Base-by-base conservation (phyloP, 148 eudicot genomes). In the Spergularia marina region DNA sequence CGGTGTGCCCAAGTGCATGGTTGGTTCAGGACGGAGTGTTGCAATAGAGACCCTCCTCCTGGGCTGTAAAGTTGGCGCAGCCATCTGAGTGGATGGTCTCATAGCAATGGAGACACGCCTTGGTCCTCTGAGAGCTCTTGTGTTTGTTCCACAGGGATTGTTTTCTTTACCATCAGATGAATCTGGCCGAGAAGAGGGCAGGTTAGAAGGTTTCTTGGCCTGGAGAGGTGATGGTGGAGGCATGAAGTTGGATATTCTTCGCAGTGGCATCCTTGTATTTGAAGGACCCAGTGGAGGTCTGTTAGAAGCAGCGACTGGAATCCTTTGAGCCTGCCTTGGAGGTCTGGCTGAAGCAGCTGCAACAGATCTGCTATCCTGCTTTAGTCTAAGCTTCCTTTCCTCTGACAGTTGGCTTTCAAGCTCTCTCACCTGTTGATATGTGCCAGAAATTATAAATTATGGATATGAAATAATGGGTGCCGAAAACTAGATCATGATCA, bases 321-420 rank as follows among this genome's bases (percentile, higher is more conserved):
- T 73, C 58, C 81, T 90, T 72, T 79, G 87, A 54, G 81, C 68
- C 68, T 85, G 89, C 76, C 72, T 85, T 78, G 96, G 76, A 56
- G 84, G 82, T 60, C 83, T 88, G 66, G 88, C 56, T 73, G 89
- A 79, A 83, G 77, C 84, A 63, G 87, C 79, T 77, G 90, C 89
- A 41, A 85, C 75, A 75, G 91, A 86, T 84, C 84, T 77, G 58
- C 40, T 87, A 83, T 89, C 96, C 78, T 89, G 97, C 66, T 89
- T 94, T 65, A 86, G 74, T 77, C 98, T 82, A 57, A 82, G 85
- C 83, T 86, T 92, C 74, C 97, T 85, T 78, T 90, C 96, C 74
- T 90, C 92, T 16, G 83, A 90, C 58, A 94, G 79, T 77, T 90
- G 94, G 80, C 82, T 89, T 82, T 94, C 98, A 58, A 94, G 97